phyloP scores from a whole-genome alignment of 2,329 filamentous ascomycete genomes.

The Alternaria burnsii region DNA sequence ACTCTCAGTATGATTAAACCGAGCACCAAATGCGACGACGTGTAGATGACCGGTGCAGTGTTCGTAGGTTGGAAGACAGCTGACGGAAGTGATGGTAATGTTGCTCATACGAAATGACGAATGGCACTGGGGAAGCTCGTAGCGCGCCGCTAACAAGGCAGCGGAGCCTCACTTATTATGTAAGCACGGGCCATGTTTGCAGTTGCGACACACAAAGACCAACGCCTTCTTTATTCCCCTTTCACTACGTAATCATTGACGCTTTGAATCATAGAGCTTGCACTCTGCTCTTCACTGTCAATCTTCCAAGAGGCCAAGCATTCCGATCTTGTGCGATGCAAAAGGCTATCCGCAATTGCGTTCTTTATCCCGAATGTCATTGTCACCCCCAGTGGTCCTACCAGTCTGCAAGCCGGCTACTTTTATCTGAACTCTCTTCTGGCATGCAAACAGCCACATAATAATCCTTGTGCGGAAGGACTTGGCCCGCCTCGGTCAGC shows the following conservation, averaged over 20 bases:
- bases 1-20: not conserved
- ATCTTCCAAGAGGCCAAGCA: not conserved
- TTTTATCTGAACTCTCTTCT: too few relatives aligned
- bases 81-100: slow-evolving; percentile 23
- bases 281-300: not conserved
- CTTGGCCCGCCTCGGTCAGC: not conserved
- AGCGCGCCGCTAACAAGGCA: slow-evolving; percentile 25
- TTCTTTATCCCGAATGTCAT: too few relatives aligned
- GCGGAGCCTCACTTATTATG: slow-evolving; percentile 29
- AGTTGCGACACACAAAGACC: not conserved
- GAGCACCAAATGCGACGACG: slow-evolving; percentile 19
- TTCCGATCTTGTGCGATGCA: not conserved
- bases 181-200: slow-evolving; percentile 8
- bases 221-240: not conserved
- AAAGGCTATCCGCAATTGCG: not conserved
- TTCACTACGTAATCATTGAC: not conserved
- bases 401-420: not conserved
- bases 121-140: slow-evolving; percentile 23
- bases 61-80: slow-evolving; percentile 21
- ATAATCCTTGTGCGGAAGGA: not conserved
- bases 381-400: not conserved
- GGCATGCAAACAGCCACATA: not conserved
- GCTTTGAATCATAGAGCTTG: not conserved
- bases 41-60: slow-evolving; percentile 8
- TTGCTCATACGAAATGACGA: slow-evolving; percentile 31